Conservation (phyloP, 139 green algal genomes). For the Volvox africanus region DNA sequence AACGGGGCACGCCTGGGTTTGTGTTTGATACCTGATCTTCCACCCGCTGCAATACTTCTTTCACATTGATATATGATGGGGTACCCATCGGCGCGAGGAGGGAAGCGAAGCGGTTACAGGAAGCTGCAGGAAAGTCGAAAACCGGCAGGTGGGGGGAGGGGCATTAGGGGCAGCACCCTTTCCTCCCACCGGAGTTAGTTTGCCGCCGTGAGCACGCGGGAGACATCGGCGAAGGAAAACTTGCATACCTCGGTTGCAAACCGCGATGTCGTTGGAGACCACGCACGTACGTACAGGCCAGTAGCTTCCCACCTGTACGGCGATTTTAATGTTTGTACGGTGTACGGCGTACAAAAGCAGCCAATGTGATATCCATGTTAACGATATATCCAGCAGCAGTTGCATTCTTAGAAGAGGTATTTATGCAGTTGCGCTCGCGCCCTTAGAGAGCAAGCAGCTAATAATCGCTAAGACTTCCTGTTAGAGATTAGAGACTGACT, state of each 20-base stretch:
- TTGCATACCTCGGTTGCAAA: constrained; percentile 64
- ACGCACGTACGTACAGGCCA: constrained; percentile 54
- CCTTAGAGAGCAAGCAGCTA: too few species aligned
- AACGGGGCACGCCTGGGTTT: background rate
- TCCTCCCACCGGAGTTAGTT: too few species aligned
- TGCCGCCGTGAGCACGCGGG: too few species aligned
- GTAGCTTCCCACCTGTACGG: constrained; percentile 51
- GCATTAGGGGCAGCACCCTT: background rate
- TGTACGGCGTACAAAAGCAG: too few species aligned
- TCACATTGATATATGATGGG: background rate
- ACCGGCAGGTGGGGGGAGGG: background rate
- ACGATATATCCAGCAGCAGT: too few species aligned
- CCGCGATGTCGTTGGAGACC: constrained; percentile 45
- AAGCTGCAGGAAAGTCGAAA: background rate
- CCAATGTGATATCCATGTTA: too few species aligned
- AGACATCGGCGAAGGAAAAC: background rate
- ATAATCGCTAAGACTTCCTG: too few species aligned
- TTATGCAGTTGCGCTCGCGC: too few species aligned
- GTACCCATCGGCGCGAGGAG: background rate
- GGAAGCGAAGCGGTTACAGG: background rate
- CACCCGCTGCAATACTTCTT: background rate
- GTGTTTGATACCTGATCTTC: too few species aligned
- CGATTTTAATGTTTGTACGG: too few species aligned
- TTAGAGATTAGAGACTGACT: too few species aligned
- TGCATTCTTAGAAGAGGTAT: too few species aligned